These are phyloP conservation scores for Calamus simplicifolius DNA, from an alignment of 176 grass and related monocot species.

Conservation along the genomic window DNA sequence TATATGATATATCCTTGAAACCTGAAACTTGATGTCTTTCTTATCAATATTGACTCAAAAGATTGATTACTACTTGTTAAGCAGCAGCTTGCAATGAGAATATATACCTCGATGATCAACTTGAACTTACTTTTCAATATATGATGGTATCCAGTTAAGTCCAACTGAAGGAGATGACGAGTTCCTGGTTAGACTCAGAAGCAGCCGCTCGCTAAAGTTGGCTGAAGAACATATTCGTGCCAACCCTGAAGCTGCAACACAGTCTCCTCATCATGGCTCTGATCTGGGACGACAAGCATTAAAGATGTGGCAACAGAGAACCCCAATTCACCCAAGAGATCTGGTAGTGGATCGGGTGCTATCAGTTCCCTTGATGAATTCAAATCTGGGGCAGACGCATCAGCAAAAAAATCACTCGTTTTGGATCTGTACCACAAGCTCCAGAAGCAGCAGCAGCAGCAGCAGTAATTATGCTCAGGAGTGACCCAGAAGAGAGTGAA, in stretches of 20 bases:
- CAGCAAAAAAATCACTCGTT: too few species aligned
- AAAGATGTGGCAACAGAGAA: neutral
- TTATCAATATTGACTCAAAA: too few species aligned
- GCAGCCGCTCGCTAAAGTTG: neutral
- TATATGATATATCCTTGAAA: too few species aligned
- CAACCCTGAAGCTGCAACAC: neutral
- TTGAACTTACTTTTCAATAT: too few species aligned
- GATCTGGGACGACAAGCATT: constrained; percentile 8
- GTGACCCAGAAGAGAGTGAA: constrained; percentile 13
- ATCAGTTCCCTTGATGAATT: neutral
- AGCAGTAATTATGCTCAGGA: neutral
- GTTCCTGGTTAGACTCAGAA: neutral
- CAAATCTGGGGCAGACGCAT: too few species aligned
- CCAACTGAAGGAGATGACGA: constrained; percentile 8
- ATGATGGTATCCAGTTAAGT: constrained; percentile 10
- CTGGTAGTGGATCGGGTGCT: constrained; percentile 5
- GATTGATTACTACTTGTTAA: too few species aligned
- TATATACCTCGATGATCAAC: too few species aligned
- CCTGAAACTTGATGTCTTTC: too few species aligned
- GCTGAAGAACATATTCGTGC: neutral
- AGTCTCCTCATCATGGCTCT: neutral
- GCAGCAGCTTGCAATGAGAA: too few species aligned
- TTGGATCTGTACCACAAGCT: too few species aligned
- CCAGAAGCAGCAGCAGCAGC: neutral
- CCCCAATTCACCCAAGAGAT: neutral